Percentiles rank a stretch among this genome's conserved stretches.
These are phyloP conservation scores for Ulmus americana DNA, from an alignment of 331 rosid species.

Conservation along the genomic window DNA sequence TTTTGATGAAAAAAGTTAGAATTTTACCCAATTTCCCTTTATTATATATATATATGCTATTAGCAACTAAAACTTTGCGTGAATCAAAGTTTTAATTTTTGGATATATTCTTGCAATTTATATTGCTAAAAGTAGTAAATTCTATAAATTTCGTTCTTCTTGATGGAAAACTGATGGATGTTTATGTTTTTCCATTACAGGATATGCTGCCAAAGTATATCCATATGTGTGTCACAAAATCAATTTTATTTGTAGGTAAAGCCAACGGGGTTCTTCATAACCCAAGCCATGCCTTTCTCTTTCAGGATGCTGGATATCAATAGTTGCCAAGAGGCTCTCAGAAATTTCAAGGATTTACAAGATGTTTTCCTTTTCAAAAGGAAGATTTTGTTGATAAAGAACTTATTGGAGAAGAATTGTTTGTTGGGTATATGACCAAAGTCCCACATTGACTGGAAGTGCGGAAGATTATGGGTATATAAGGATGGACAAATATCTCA, in stretches of 20 bases:
- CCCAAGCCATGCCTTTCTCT: constrained; percentile 70
- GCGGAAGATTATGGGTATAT: too few species aligned
- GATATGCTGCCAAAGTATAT: constrained; percentile 93
- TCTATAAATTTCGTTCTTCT: too few species aligned
- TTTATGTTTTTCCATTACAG: constrained; percentile 23
- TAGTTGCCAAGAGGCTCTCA: constrained; percentile 59
- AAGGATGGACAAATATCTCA: constrained; percentile 21
- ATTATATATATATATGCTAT: too few species aligned
- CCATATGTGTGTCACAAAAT: constrained; percentile 86
- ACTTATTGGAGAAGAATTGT: constrained; percentile 66
- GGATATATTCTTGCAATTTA: too few species aligned
- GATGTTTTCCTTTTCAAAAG: constrained; percentile 54
- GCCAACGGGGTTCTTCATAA: constrained; percentile 85
- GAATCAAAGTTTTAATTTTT: too few species aligned
- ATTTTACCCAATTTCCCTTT: too few species aligned
- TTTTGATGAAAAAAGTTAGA: too few species aligned
- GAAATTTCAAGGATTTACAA: constrained; percentile 57
- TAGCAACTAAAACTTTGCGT: too few species aligned
- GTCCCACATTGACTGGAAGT: too few species aligned
- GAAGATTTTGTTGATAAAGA: constrained; percentile 45
- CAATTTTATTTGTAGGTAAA: constrained; percentile 86
- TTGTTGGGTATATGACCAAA: too few species aligned
- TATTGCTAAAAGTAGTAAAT: too few species aligned
- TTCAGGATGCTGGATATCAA: constrained; percentile 42
- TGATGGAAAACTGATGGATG: too few species aligned